Evolutionary conservation across 352 stramenopile genomes (phyloP), one percentile per base, ranked within the genome.

Genomic region (Phytopythium aichiense): DNA sequence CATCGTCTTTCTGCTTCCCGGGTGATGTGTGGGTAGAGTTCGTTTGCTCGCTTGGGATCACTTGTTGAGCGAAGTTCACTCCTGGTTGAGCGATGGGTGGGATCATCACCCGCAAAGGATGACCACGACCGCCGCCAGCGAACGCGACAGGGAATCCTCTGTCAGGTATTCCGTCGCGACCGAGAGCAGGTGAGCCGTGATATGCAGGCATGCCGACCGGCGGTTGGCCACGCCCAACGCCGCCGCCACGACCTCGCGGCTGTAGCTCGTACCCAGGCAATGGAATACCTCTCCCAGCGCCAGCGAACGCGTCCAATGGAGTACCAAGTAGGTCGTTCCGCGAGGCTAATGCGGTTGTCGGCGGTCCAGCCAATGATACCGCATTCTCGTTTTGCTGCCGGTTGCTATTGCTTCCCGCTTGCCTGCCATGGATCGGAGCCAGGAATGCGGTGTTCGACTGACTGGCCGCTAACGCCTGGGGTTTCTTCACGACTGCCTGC

Each of bases 81-180:
- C 46, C 46, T 35, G 46, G 23, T 12, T 53, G 28, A n/a, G 16
- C 58, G 15, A 31, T 46, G 5, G 49, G 60, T 20, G 61, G 56
- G n/a, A 49, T 50, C 43, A 71, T 45, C 16, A 66, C 38, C 8
- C 71, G 71, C 25, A 73, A 22, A 20, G 67, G 64, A 23, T 22
- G 31, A 7, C 71, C 62, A 18, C 67, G 70, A 37, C 65, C 67
- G 46, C 64, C 67, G 25, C 65, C 67, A 38, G 58, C 9, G 4
- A 57, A 48, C 54, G 42, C 52, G 51, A 42, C 25, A 61, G 49
- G 54, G 48, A 43, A 63, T 58, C 15, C 56, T 63, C 12, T 20
- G n/a, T 25, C 56, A 38, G 40, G 53, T 28, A 13, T 33, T 35
- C 12, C 18, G 31, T 54, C 50, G 53, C 25, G 7, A 16, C 30